Evolutionary conservation across 306 rosid genomes (phyloP).

Genomic region (Chamaecrista fasciculata): DNA sequence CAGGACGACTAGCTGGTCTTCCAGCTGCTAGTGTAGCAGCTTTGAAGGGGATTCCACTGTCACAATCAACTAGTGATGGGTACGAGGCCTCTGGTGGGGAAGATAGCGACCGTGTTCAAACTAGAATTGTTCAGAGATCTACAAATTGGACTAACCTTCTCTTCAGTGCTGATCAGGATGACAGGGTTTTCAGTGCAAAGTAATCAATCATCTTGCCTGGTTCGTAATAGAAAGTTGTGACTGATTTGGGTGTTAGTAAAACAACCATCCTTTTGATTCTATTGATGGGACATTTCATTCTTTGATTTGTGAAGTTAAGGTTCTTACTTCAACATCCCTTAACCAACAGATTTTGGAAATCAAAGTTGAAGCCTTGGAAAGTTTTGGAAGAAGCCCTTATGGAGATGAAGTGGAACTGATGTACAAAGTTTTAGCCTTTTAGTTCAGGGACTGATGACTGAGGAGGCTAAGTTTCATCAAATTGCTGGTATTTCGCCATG

Average conservation of each 20-base stretch:
- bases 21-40: constrained; percentile 42
- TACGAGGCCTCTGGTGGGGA: constrained; percentile 98
- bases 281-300: constrained; percentile 57
- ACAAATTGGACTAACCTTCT: constrained; percentile 79
- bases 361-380: constrained; percentile 28
- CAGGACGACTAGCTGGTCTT: constrained; percentile 57
- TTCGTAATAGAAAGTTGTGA: constrained; percentile 59
- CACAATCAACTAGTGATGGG: constrained; percentile 96
- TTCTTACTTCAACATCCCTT: constrained; percentile 36
- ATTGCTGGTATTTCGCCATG: constrained; percentile 13
- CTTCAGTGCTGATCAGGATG: constrained; percentile 69
- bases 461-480: constrained; percentile 34
- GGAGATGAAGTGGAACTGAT: constrained; percentile 29
- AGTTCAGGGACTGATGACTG: constrained; percentile 3
- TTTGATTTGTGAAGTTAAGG: constrained; percentile 64
- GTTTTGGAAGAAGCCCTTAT: constrained; percentile 35
- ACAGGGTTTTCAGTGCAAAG: constrained; percentile 48
- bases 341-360: constrained; percentile 33
- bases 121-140: constrained; percentile 68
- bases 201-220: constrained; percentile 63
- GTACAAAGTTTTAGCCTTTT: constrained; percentile 53
- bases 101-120: constrained; percentile 89
- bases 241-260: constrained; percentile 34
- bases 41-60: constrained; percentile 59
- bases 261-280: constrained; percentile 38